These are phyloP conservation scores for Daldinia vernicosa DNA, from an alignment of 495 filamentous ascomycete species.

Conservation along the genomic window DNA sequence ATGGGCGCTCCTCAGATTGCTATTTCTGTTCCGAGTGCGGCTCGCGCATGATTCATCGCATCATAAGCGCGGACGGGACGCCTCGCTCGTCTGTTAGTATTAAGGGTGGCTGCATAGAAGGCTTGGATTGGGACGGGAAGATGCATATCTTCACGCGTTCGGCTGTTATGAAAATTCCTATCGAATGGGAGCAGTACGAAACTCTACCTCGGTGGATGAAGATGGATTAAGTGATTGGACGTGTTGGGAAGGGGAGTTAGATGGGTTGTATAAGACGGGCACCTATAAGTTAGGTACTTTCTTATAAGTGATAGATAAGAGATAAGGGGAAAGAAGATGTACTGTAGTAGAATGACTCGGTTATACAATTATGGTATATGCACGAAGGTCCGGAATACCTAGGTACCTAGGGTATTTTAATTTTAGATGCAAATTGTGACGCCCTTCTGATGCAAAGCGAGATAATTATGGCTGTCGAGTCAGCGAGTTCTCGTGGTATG, in stretches of 20 bases:
- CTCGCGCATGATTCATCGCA: constrained; percentile 59
- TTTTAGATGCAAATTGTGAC: background rate
- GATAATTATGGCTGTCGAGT: background rate
- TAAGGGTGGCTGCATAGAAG: constrained; percentile 63
- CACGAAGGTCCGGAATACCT: no score
- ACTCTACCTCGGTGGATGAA: constrained; percentile 37
- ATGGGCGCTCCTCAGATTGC: constrained; percentile 58
- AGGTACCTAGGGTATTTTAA: no score
- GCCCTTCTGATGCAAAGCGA: background rate
- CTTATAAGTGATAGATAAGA: no score
- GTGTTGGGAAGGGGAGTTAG: background rate
- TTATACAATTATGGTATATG: background rate
- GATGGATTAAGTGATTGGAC: constrained; percentile 1
- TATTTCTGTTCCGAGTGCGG: constrained; percentile 63
- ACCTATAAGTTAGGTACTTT: no score
- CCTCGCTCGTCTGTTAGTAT: constrained; percentile 51
- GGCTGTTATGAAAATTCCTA: constrained; percentile 49
- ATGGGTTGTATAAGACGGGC: no score
- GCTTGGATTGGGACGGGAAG: constrained; percentile 44
- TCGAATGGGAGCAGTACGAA: constrained; percentile 51
- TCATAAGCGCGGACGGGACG: constrained; percentile 48
- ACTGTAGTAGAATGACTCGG: background rate
- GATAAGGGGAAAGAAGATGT: no score
- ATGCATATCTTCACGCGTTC: constrained; percentile 53
- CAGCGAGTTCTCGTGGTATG: constrained; percentile 30